A percentile compares a stretch with the other conserved stretches of the same genome.
These are phyloP conservation scores for Tulasnella sp. DNA, from an alignment of 768 basidiomycete genomes.

Conservation along the genomic window DNA sequence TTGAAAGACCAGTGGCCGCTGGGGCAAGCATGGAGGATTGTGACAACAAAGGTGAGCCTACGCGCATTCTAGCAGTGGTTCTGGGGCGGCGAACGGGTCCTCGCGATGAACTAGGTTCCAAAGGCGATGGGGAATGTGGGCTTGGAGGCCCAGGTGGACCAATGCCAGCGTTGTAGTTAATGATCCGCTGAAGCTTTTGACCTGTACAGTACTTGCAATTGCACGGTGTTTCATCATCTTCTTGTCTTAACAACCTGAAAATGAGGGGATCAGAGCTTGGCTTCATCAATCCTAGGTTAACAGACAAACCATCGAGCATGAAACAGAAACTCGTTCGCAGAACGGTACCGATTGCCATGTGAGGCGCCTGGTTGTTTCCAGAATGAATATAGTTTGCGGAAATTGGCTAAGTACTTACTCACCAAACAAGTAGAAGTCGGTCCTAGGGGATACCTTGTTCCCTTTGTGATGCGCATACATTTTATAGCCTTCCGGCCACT, in stretches of 20 bases:
- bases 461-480: conserved; percentile 71
- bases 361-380: too few species aligned
- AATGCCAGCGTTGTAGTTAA: conserved; percentile 16
- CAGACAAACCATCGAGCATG: conserved; percentile 52
- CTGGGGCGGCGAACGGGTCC: not conserved
- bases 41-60: too few species aligned
- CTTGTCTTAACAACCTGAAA: conserved; percentile 13
- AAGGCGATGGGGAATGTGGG: too few species aligned
- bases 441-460: conserved; percentile 37
- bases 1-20: too few species aligned
- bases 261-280: conserved; percentile 42
- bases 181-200: conserved; percentile 15
- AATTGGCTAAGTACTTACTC: conserved; percentile 17
- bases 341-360: conserved; percentile 42
- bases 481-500: conserved; percentile 54
- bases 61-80: too few species aligned
- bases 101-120: too few species aligned
- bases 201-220: conserved; percentile 20
- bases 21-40: too few species aligned
- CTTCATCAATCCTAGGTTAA: conserved; percentile 38
- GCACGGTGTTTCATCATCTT: conserved; percentile 13
- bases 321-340: conserved; percentile 72
- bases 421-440: conserved; percentile 74
- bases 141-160: not conserved
- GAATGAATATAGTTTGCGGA: not conserved